A percentile compares a stretch with the other conserved stretches of the same genome.
Evolutionary conservation across 2,329 filamentous ascomycete species (phyloP).

Genomic region (Microsporum canis): DNA sequence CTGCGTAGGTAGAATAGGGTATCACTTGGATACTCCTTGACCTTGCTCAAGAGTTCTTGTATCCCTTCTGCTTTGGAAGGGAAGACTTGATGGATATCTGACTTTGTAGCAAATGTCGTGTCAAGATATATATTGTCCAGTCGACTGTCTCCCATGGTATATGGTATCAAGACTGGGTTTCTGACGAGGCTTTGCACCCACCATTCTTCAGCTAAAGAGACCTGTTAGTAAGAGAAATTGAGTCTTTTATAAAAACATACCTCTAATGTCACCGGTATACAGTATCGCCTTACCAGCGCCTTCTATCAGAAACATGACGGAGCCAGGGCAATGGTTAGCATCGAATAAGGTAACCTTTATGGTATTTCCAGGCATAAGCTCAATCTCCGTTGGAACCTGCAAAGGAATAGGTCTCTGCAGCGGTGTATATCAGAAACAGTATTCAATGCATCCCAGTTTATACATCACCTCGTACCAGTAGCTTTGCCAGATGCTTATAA

Average conservation of each 20-base stretch:
- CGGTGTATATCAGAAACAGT: constrained; percentile 1
- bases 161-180: constrained; percentile 64
- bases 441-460: constrained; percentile 4
- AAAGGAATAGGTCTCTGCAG: constrained; percentile 64
- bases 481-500: constrained; percentile 61
- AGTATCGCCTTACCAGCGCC: constrained; percentile 58
- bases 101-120: constrained; percentile 59
- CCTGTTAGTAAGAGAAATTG: background rate
- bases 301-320: constrained; percentile 89
- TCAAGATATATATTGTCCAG: constrained; percentile 82
- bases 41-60: constrained; percentile 57
- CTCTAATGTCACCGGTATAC: constrained; percentile 81
- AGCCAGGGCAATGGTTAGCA: constrained; percentile 82
- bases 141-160: constrained; percentile 51
- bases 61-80: constrained; percentile 63
- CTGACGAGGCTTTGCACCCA: constrained; percentile 64
- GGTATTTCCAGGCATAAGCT: constrained; percentile 55
- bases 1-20: constrained; percentile 75
- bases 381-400: constrained; percentile 65
- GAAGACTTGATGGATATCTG: constrained; percentile 41
- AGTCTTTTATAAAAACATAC: constrained; percentile 19
- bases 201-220: constrained; percentile 56
- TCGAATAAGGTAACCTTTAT: constrained; percentile 77
- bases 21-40: constrained; percentile 55
- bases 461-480: constrained; percentile 44